Evolutionary conservation across 2,329 filamentous ascomycete genomes (phyloP), one percentile per base, ranked within the genome.

Genomic region (Chlorencoelia australis): DNA sequence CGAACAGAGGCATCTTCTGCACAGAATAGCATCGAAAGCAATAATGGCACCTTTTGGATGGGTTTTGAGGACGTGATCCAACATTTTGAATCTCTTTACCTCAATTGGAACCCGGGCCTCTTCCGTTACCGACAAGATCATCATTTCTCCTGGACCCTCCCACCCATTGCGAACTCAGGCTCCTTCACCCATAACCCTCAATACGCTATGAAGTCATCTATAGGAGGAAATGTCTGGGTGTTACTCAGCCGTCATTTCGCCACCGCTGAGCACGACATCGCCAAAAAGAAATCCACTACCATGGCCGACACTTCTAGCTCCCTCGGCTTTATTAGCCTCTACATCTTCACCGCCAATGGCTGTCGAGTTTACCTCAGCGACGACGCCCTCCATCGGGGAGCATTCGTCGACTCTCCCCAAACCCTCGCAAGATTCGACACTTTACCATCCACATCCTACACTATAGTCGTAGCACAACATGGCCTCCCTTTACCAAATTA

Each of bases 361-460:
- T 67, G 75, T 22, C 72, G 78, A 32, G 77, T 95, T 0, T 79
- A 85, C 46, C 66, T 91, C 10, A 77, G 75, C 35, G 83, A 89
- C 38, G 75, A 75, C 5, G 73, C 78, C 16, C 58, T 83, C 0
- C 76, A 84, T 49, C 76, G 81, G 22, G 82, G 82, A 0, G 83
- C 85, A n/a, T 94, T 85, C 44, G 86, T 96, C 21, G 89, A 95
- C 59, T 93, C 88, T 2, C 87, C 87, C 2, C 93, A 96, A 57
- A 94, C 84, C 1, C 73, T 98, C 6, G 75, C 93, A 29, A 79
- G 82, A 40, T 70, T 94, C 42, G 72, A 83, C 18, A 68, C 64
- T 3, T 58, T 58, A 20, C 61, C 64, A 4, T 57, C 55, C n/a
- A 63, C 58, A 30, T 50, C 54, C 4, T 72, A 71, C 47, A 73